Evolutionary conservation across 306 rosid species (phyloP).

Genomic region (Vigna angularis): DNA sequence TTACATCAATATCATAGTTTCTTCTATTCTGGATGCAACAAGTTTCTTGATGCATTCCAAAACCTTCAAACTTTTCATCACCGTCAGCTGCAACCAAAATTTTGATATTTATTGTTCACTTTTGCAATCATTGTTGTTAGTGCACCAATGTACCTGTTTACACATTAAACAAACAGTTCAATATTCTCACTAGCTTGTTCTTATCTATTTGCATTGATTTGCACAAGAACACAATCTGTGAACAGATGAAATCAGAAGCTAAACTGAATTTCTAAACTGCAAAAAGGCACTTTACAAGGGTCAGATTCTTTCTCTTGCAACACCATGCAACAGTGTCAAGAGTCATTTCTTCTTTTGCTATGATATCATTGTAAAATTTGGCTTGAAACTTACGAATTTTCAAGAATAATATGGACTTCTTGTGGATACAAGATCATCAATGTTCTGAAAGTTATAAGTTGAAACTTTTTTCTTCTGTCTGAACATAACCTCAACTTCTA

Average conservation of each 20-base stretch:
- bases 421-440: slow-evolving; percentile 62
- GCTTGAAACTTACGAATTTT: slow-evolving; percentile 33
- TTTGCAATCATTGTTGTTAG: slow-evolving; percentile 42
- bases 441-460: slow-evolving; percentile 49
- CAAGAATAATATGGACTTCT: slow-evolving; percentile 50
- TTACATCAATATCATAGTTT: neutral
- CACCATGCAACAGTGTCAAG: neutral
- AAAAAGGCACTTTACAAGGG: slow-evolving; percentile 9
- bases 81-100: slow-evolving; percentile 41
- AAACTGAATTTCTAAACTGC: neutral
- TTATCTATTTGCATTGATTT: neutral
- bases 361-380: slow-evolving; percentile 27
- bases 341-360: neutral
- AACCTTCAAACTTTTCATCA: slow-evolving; percentile 39
- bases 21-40: slow-evolving; percentile 32
- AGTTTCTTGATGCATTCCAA: slow-evolving; percentile 31
- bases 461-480: slow-evolving; percentile 57
- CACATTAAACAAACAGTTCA: slow-evolving; percentile 24
- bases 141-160: slow-evolving; percentile 58
- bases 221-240: no score
- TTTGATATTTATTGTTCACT: slow-evolving; percentile 39
- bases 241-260: neutral
- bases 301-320: slow-evolving; percentile 24
- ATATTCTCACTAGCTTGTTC: neutral
- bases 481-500: slow-evolving; percentile 58